Conservation (phyloP, 768 basidiomycete genomes). For the Trametes meyenii region DNA sequence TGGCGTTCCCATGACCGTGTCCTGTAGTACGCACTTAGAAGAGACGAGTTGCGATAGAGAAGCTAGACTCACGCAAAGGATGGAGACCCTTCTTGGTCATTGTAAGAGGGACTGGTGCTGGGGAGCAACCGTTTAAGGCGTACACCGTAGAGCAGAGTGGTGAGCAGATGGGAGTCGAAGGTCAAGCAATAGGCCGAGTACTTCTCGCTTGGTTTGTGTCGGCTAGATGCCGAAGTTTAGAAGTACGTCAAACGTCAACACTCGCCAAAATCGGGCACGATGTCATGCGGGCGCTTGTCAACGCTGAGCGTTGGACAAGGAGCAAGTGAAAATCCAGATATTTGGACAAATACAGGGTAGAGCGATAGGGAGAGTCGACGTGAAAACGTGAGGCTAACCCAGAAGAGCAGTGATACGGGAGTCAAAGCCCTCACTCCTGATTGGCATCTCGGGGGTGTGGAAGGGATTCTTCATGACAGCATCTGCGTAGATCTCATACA, state of each 20-base stretch:
- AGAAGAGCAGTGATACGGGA: slow-evolving; percentile 57
- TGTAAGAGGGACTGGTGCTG: neutral
- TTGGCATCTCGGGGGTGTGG: slow-evolving; percentile 99
- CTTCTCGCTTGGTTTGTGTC: neutral
- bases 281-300: neutral
- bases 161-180: neutral
- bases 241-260: slow-evolving; percentile 11
- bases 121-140: too few relatives aligned
- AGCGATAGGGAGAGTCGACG: neutral
- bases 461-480: slow-evolving; percentile 99
- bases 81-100: neutral
- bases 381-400: neutral
- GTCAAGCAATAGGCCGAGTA: neutral
- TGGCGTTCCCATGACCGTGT: neutral
- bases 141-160: neutral
- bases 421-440: slow-evolving; percentile 90
- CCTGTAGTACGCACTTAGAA: neutral
- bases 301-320: neutral
- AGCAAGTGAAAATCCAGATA: neutral
- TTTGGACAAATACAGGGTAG: neutral
- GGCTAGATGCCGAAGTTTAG: neutral
- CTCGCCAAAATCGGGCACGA: neutral
- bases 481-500: slow-evolving; percentile 94
- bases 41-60: too few relatives aligned
- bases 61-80: neutral